Percentiles rank a stretch among this genome's conserved stretches.
Conservation (phyloP, 2,329 filamentous ascomycete genomes). For the Pseudovirgaria hyperparasitica region DNA sequence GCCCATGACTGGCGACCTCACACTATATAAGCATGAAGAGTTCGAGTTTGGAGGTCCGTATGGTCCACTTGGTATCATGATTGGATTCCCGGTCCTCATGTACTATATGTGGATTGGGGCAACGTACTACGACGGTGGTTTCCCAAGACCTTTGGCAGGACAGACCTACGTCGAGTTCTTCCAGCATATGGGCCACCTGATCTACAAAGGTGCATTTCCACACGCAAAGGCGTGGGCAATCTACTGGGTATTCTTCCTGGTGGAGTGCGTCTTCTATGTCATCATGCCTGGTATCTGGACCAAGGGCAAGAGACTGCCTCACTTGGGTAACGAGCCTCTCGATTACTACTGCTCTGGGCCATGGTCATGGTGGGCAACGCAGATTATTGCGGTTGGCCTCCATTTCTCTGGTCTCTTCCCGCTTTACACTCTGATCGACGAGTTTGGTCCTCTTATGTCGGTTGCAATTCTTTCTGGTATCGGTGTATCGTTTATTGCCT, state of each 20-base stretch:
- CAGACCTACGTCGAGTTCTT: slow-evolving; percentile 61
- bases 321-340: slow-evolving; percentile 73
- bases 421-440: slow-evolving; percentile 83
- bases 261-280: slow-evolving; percentile 74
- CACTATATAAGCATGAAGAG: slow-evolving; percentile 35
- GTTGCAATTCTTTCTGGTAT: slow-evolving; percentile 89
- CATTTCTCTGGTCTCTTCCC: slow-evolving; percentile 79
- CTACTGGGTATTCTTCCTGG: slow-evolving; percentile 88
- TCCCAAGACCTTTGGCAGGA: slow-evolving; percentile 54
- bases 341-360: slow-evolving; percentile 91
- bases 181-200: slow-evolving; percentile 54
- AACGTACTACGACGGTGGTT: slow-evolving; percentile 76
- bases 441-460: slow-evolving; percentile 85
- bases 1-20: slow-evolving; percentile 22
- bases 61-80: slow-evolving; percentile 78
- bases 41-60: slow-evolving; percentile 78
- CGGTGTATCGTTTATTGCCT: slow-evolving; percentile 69
- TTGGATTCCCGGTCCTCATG: slow-evolving; percentile 87
- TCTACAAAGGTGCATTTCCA: slow-evolving; percentile 77
- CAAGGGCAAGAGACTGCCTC: slow-evolving; percentile 76
- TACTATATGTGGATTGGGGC: slow-evolving; percentile 99
- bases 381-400: slow-evolving; percentile 54
- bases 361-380: slow-evolving; percentile 76
- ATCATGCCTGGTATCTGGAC: slow-evolving; percentile 75
- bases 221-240: slow-evolving; percentile 73